These are phyloP conservation scores for Mesotaenium endlicherianum DNA, from an alignment of 139 green algal genomes.

Conservation along the genomic window DNA sequence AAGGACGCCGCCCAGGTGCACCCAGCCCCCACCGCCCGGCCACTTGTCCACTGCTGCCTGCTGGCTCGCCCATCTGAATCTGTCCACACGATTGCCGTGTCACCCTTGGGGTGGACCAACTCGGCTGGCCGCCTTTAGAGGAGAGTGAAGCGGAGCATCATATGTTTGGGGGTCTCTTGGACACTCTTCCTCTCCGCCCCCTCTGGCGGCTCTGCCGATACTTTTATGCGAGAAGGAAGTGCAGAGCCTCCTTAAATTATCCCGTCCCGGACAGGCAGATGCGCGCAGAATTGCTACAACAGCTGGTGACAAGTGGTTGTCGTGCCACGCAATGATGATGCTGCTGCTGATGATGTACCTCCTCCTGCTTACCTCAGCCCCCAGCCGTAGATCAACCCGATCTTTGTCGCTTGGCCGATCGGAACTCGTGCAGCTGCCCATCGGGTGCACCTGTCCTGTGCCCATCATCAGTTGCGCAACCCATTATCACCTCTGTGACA, in stretches of 20 bases:
- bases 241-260: too few relatives aligned
- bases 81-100: neutral
- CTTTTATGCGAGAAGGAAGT: too few relatives aligned
- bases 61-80: neutral
- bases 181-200: neutral
- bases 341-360: too few relatives aligned
- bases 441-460: neutral
- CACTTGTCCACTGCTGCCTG: neutral
- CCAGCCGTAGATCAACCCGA: neutral
- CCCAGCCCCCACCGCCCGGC: neutral
- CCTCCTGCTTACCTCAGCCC: neutral
- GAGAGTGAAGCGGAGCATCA: too few relatives aligned
- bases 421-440: neutral
- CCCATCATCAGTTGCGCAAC: neutral
- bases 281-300: too few relatives aligned
- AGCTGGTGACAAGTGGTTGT: too few relatives aligned
- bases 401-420: neutral
- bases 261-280: too few relatives aligned
- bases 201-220: too few relatives aligned
- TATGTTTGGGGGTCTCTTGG: neutral
- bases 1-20: neutral
- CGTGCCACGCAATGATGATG: too few relatives aligned
- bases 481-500: neutral
- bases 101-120: too few relatives aligned
- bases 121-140: too few relatives aligned